phyloP scores from a whole-genome alignment of 1,139 yeast genomes.

The Hanseniaspora sp. region DNA sequence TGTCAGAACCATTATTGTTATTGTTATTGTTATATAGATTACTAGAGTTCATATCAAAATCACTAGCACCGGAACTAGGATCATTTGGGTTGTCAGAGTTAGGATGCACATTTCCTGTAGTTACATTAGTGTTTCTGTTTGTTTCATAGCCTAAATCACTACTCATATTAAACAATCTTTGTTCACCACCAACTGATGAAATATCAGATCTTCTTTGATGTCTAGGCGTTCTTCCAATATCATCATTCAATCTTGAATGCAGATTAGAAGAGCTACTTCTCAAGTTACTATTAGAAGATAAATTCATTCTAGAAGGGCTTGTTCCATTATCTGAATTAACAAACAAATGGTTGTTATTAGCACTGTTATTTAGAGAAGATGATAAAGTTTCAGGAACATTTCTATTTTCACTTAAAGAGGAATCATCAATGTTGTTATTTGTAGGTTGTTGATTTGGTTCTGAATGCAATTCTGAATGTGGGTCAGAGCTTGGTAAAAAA shows the following conservation, averaged over 20 bases:
- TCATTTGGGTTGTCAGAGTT: constrained; percentile 14
- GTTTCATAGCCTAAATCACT: constrained; percentile 24
- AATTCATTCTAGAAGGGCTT: neutral
- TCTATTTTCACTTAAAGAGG: constrained; percentile 8
- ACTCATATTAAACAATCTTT: constrained; percentile 12
- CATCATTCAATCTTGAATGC: constrained; percentile 5
- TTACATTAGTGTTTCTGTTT: constrained; percentile 19
- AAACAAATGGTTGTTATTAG: neutral
- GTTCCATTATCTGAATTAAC: neutral
- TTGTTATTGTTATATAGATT: constrained; percentile 17
- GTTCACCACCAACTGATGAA: neutral
- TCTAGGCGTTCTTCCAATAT: constrained; percentile 13
- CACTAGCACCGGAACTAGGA: constrained; percentile 17
- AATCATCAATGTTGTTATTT: constrained; percentile 12
- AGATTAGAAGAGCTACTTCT: constrained; percentile 7
- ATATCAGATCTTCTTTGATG: constrained; percentile 15
- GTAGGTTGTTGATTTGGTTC: neutral
- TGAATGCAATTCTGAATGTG: constrained; percentile 9
- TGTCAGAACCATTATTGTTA: constrained; percentile 13
- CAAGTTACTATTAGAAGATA: constrained; percentile 5
- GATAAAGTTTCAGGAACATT: constrained; percentile 2
- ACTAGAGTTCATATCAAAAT: constrained; percentile 16
- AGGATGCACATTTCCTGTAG: constrained; percentile 11
- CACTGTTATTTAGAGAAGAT: neutral
- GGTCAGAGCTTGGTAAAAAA: constrained; percentile 20